A percentile compares a stretch with the other conserved stretches of the same genome.
phyloP scores from a whole-genome alignment of 768 basidiomycete species.

The Termitomyces sp. region DNA sequence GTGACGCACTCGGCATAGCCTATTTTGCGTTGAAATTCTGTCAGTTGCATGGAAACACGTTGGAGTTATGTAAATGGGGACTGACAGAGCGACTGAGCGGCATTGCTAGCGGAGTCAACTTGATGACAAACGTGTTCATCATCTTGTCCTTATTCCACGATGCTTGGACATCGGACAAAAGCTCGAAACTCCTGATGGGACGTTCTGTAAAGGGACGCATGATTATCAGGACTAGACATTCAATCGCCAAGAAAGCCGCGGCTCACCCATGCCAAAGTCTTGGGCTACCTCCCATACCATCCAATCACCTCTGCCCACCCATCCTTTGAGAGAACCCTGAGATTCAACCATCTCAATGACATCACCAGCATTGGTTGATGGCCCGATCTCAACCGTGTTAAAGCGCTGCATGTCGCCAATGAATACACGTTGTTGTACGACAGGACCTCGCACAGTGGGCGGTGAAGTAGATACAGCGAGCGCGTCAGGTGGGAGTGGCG shows the following conservation, averaged over 20 bases:
- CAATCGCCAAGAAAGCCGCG: neutral
- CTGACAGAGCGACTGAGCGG: constrained; percentile 56
- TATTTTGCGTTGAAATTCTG: constrained; percentile 9
- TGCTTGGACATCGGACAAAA: constrained; percentile 69
- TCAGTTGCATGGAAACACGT: constrained; percentile 2
- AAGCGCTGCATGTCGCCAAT: constrained; percentile 73
- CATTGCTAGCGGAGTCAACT: constrained; percentile 59
- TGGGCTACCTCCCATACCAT: constrained; percentile 89
- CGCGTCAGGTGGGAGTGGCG: constrained; percentile 30
- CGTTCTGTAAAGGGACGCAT: constrained; percentile 53
- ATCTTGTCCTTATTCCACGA: constrained; percentile 87
- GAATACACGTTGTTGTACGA: constrained; percentile 68
- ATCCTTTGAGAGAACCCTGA: constrained; percentile 61
- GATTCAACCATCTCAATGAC: constrained; percentile 60
- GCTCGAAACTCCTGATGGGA: constrained; percentile 83
- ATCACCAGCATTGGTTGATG: constrained; percentile 66
- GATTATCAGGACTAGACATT: constrained; percentile 4
- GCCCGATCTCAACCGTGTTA: constrained; percentile 64
- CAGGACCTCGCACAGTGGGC: constrained; percentile 17
- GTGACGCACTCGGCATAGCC: constrained; percentile 40
- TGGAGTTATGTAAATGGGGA: constrained; percentile 6
- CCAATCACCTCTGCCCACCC: constrained; percentile 63
- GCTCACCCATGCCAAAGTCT: constrained; percentile 88
- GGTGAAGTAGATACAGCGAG: constrained; percentile 25
- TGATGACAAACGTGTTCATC: constrained; percentile 77